These are phyloP conservation scores for Coemansia sp. DNA, from an alignment of 192 early-diverging fungal genomes.

Conservation along the genomic window DNA sequence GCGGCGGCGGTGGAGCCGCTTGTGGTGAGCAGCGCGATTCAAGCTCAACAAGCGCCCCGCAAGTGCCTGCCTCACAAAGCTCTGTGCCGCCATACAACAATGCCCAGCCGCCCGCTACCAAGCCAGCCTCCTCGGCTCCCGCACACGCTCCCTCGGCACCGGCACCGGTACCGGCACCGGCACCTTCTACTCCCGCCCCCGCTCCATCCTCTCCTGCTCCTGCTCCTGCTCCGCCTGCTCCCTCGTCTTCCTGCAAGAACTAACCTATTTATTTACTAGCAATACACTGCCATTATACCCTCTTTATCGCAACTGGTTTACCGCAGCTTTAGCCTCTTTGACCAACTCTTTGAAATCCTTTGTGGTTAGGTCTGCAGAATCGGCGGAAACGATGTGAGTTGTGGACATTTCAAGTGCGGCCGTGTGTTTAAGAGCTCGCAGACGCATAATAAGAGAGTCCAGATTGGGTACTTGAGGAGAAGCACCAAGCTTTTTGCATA, in stretches of 20 bases:
- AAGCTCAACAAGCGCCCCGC: conserved; percentile 3
- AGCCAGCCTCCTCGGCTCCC: conserved; percentile 10
- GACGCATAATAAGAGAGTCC: conserved; percentile 23
- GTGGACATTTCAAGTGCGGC: neutral
- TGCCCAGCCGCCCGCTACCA: conserved; percentile 10
- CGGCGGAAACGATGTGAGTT: neutral
- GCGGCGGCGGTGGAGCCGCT: conserved; percentile 21
- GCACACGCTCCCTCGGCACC: conserved; percentile 8
- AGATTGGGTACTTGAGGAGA: conserved; percentile 12
- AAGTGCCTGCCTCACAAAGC: neutral
- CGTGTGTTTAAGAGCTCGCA: conserved; percentile 31
- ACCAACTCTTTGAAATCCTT: conserved; percentile 2
- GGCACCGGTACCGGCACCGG: conserved; percentile 6
- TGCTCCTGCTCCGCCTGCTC: neutral
- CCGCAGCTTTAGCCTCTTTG: neutral
- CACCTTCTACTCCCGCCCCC: conserved; percentile 10
- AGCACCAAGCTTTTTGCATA: conserved; percentile 13
- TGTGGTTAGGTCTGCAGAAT: neutral
- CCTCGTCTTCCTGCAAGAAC: conserved; percentile 1
- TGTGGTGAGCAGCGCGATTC: conserved; percentile 15
- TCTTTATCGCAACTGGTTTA: neutral
- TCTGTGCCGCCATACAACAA: conserved; percentile 17
- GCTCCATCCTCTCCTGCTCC: neutral
- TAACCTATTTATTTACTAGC: neutral
- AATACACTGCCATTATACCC: neutral